phyloP scores from a whole-genome alignment of 306 rosid species.

The Cucurbita maxima region DNA sequence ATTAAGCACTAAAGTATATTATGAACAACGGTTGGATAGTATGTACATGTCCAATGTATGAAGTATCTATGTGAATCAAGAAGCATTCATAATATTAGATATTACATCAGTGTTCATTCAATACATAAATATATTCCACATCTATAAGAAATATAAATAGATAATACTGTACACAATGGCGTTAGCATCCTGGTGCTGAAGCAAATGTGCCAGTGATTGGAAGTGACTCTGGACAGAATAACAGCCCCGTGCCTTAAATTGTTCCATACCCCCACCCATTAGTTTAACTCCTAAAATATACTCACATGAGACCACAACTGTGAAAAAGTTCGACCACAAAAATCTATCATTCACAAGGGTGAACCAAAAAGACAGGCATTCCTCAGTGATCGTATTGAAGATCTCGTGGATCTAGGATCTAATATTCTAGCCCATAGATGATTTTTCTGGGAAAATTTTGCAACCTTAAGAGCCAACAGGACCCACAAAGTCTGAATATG shows the following conservation, averaged over 20 bases:
- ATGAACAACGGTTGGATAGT: background rate
- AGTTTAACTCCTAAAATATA: background rate
- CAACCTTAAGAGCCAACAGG: background rate
- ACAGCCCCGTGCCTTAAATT: background rate
- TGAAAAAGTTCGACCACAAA: background rate
- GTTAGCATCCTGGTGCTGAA: background rate
- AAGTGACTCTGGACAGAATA: background rate
- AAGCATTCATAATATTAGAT: background rate
- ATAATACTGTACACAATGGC: background rate
- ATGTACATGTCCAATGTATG: background rate
- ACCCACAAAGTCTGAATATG: background rate
- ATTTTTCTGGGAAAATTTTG: background rate
- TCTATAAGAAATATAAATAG: background rate
- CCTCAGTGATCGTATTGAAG: background rate
- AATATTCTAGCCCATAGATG: background rate
- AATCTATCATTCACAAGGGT: background rate
- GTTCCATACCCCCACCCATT: background rate
- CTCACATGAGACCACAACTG: background rate
- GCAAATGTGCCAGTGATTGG: background rate
- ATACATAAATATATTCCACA: background rate
- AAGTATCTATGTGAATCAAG: background rate
- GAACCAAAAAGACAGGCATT: background rate
- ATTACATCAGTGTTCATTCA: background rate
- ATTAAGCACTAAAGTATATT: background rate
- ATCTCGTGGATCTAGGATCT: too few relatives aligned